A percentile compares a stretch with the other conserved stretches of the same genome.
phyloP scores from a whole-genome alignment of 2,329 filamentous ascomycete species.

The Sphaerostilbella broomeana region DNA sequence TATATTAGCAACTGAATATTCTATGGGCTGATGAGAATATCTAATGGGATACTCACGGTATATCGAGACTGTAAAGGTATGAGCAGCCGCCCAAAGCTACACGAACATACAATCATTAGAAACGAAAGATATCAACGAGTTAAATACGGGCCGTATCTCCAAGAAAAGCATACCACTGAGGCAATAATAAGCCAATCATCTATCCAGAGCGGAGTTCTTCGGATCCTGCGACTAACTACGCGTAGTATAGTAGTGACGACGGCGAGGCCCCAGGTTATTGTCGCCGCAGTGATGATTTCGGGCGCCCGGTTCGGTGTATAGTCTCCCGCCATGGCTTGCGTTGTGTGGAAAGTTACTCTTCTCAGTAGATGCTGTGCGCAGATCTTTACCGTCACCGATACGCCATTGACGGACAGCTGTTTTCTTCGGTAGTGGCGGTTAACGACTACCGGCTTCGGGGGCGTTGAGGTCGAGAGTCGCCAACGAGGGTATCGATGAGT shows the following conservation, averaged over 20 bases:
- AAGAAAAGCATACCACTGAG: constrained; percentile 5
- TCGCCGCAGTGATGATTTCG: no score
- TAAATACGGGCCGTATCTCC: not conserved
- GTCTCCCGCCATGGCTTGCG: no score
- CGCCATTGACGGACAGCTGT: no score
- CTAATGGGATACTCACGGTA: constrained; percentile 6
- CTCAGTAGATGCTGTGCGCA: no score
- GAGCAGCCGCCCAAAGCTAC: constrained; percentile 5
- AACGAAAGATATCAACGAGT: not conserved
- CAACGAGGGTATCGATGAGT: no score
- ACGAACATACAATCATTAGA: not conserved
- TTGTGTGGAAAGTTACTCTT: no score
- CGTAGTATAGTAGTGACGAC: constrained; percentile 3
- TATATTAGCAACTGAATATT: not conserved
- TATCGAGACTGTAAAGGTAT: constrained; percentile 4
- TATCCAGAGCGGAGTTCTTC: constrained; percentile 4
- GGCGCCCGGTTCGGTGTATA: no score
- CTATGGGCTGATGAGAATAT: not conserved
- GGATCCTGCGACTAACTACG: not conserved
- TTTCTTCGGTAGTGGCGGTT: no score
- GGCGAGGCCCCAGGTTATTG: constrained; percentile 8
- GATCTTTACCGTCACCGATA: no score
- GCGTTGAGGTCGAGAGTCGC: no score
- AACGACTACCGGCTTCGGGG: no score
- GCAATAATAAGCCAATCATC: constrained; percentile 13